Evolutionary conservation across 352 stramenopile species (phyloP), one percentile per base, ranked within the genome.

Genomic region (Pythium volutum): DNA sequence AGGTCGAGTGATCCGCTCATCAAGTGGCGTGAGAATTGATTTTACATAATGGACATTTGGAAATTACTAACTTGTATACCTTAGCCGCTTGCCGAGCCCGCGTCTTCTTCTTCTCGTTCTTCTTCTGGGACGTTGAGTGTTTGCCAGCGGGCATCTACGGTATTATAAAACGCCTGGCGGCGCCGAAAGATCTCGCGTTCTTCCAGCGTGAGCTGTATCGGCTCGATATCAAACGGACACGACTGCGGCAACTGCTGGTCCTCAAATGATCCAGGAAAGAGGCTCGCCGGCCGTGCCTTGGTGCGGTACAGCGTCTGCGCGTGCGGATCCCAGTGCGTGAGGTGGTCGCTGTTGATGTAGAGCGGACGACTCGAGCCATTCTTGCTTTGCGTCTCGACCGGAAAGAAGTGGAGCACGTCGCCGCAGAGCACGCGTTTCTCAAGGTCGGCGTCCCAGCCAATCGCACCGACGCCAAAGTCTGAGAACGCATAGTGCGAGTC

Each of bases 311-410:
- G 54, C 11, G 59, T 41, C 31, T 81, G 64, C 22, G 77, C 75
- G 10, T 76, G 70, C 0, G 69, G 71, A 5, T 60, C 54, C 68
- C 68, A 75, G 20, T 11, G 50, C 33, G 45, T 27, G 51, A 91
- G 79, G 46, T 77, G 67, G 64, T 91, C 79, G 55, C 78, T 87
- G 62, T 91, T 89, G 47, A 88, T 69, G 70, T 89, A 91, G 27
- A 91, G 53, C 50, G 75, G 42, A 15, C 58, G 50, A 16, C 63
- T 56, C 26, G 25, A 7, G 41, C 62, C 11, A n/a, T n/a, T n/a
- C 41, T 53, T 9, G 15, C 14, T 42, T 16, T 34, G 26, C 7
- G 5, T 42, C 46, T 65, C 62, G 22, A 79, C 66, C 0, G 81
- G 81, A 54, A 75, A 87, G 47, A 80, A 90, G 38, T 92, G 82